These are phyloP conservation scores for Apiospora phragmitis DNA, from an alignment of 2,329 filamentous ascomycete genomes.

Conservation along the genomic window DNA sequence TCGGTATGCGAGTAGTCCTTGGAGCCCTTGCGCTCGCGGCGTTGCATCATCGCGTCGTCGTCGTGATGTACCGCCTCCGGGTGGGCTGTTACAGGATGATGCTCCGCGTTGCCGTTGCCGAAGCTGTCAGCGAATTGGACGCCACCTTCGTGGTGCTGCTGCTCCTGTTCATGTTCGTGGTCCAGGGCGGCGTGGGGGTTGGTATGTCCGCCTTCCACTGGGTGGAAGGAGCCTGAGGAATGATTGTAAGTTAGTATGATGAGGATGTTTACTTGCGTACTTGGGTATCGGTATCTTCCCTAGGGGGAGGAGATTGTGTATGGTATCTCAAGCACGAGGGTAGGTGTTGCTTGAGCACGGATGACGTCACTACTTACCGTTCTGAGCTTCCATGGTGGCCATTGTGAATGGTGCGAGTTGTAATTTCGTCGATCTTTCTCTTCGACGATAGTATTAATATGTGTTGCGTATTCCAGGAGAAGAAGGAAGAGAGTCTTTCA, in stretches of 20 bases:
- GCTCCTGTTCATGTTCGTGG: background rate
- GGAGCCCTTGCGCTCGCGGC: constrained; percentile 34
- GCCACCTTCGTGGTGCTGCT: background rate
- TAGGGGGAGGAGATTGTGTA: too few species aligned
- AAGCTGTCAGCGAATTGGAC: constrained; percentile 17
- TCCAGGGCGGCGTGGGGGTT: background rate
- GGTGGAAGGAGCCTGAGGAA: background rate
- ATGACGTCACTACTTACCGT: background rate
- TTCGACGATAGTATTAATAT: background rate
- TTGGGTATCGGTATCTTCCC: too few species aligned
- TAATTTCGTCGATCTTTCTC: background rate
- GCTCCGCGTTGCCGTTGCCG: background rate
- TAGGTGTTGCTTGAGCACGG: background rate
- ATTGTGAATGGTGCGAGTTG: background rate
- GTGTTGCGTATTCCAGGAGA: background rate
- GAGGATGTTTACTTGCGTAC: background rate
- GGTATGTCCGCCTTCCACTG: background rate
- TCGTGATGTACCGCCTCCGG: background rate
- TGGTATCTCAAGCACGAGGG: background rate
- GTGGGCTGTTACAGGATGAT: background rate
- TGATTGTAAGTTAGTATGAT: background rate
- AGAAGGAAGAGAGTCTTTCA: background rate
- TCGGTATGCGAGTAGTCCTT: constrained; percentile 36
- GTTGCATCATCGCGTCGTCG: constrained; percentile 36
- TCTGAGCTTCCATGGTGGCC: constrained; percentile 8